phyloP scores from a whole-genome alignment of 164 flowering plant species.

The Houttuynia cordata region DNA sequence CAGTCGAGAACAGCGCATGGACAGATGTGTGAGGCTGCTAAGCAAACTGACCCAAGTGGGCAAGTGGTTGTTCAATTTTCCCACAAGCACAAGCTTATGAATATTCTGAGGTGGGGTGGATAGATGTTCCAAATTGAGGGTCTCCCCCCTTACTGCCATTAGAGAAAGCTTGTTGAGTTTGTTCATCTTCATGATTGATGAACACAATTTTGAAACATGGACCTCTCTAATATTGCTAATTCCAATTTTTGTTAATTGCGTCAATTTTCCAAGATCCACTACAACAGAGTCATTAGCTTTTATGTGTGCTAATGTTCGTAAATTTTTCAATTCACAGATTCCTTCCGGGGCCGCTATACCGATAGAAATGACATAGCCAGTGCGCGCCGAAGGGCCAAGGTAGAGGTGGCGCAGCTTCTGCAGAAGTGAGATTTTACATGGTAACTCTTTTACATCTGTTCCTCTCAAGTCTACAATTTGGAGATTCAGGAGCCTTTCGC shows the following conservation, averaged over 20 bases:
- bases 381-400: no score
- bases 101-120: neutral
- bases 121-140: slow-evolving; percentile 1
- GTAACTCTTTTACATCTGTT: slow-evolving; percentile 1
- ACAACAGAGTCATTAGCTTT: neutral
- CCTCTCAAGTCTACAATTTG: slow-evolving; percentile 3
- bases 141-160: neutral
- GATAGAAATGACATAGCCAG: neutral
- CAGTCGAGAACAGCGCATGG: neutral
- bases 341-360: neutral
- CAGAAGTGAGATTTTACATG: slow-evolving; percentile 3
- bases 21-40: neutral
- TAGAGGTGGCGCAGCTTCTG: slow-evolving; percentile 5
- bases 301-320: neutral
- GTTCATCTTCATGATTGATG: slow-evolving; percentile 6
- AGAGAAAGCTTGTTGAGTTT: neutral
- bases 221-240: neutral
- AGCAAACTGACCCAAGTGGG: slow-evolving; percentile 3
- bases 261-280: neutral
- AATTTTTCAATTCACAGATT: neutral
- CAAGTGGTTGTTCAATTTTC: neutral
- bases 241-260: slow-evolving; percentile 1
- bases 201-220: neutral
- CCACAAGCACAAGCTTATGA: slow-evolving; percentile 1
- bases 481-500: slow-evolving; percentile 1